Base-by-base conservation (phyloP, 345 rosid genomes). In the Citrus unshiu region DNA sequence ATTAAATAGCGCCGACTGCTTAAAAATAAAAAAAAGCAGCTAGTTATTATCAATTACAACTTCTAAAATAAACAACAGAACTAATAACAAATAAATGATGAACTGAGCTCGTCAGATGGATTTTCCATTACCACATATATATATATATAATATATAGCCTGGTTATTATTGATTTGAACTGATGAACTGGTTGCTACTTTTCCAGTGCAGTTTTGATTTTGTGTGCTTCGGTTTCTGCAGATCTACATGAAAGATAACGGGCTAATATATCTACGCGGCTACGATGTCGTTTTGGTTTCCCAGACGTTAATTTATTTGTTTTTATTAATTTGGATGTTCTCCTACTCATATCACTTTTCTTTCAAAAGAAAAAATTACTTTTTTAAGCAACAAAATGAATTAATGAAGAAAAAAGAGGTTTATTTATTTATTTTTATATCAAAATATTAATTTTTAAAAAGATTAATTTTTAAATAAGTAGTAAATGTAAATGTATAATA, bases 1-100 rank as follows among this genome's bases (percentile, higher is more conserved):
- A 86, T 97, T 94, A 87, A 97, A 97, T 74, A 94, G 91, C 22
- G 98, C 97, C 71, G 98, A 94, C 97, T 93, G 92, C 60, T 35
- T 16, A 6, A 59, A 56, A 83, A n/a, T n/a, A n/a, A 75, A 69
- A 61, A 21, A 66, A 66, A 58, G 80, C 2, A 12, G 49, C 40
- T 9, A 2, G 27, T 24, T 29, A 56, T 35, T 24, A 54, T 63
- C 49, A 68, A 14, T 58, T 13, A 34, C 2, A 7, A 24, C 24
- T 4, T 4, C 5, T 30, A 27, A 51, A 51, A 29, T 70, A 16
- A 43, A 16, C 35, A 54, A 4, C 21, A 70, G 30, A 49, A 12
- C 5, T 49, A 54, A 29, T 30, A 54, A 70, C 9, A 43, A 43
- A 43, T n/a, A 49, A 49, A 43, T 43, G 51, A 43, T 43, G 51